phyloP scores from a whole-genome alignment of 2,329 filamentous ascomycete species.

The Fusarium zealandicum region DNA sequence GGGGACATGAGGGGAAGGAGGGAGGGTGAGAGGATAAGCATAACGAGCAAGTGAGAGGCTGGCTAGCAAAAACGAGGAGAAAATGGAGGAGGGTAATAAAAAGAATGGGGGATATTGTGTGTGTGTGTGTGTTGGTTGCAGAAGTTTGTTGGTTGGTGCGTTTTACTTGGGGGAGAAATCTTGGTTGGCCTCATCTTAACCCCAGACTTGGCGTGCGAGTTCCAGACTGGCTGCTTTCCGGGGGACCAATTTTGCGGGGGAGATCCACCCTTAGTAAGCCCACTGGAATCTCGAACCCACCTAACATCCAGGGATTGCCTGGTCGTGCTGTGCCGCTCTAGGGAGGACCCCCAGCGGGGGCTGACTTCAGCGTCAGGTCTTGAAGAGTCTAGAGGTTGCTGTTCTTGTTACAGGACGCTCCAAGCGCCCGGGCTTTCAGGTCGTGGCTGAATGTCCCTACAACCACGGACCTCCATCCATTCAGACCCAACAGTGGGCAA shows the following conservation, averaged over 20 bases:
- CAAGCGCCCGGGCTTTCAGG: too few relatives aligned
- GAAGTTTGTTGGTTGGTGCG: conserved; percentile 21
- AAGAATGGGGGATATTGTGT: neutral
- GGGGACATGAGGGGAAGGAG: conserved; percentile 15
- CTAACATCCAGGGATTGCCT: neutral
- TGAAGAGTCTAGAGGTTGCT: conserved; percentile 16
- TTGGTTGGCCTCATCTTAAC: conserved; percentile 14
- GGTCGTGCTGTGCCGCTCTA: neutral
- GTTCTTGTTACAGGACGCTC: neutral
- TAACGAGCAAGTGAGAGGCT: neutral
- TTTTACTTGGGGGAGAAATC: neutral
- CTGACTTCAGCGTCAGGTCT: conserved; percentile 28
- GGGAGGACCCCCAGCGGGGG: conserved; percentile 12
- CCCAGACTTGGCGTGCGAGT: conserved; percentile 18
- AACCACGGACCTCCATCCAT: neutral
- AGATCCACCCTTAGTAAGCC: conserved; percentile 6
- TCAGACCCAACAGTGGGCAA: neutral
- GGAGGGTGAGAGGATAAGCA: conserved; percentile 1
- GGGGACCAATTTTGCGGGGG: conserved; percentile 26
- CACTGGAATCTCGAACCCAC: neutral
- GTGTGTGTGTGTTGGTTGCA: too few relatives aligned
- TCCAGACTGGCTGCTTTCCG: conserved; percentile 7
- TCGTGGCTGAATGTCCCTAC: too few relatives aligned
- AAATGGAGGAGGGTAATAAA: neutral
- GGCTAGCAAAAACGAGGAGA: neutral